phyloP scores from a whole-genome alignment of 2,329 filamentous ascomycete genomes.

The Orbilia oligospora region DNA sequence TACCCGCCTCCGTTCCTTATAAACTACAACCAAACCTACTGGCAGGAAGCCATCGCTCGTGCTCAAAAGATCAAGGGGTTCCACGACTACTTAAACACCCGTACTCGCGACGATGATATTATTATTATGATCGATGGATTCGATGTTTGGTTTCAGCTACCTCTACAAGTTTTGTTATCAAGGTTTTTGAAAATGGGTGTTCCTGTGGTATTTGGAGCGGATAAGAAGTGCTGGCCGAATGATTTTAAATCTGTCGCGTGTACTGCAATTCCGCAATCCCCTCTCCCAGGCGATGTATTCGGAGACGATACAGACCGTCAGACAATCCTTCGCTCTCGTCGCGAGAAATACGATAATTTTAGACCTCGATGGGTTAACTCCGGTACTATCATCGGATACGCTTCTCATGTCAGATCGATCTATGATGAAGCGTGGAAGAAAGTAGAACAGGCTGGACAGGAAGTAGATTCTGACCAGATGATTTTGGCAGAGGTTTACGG shows the following conservation, averaged over 20 bases:
- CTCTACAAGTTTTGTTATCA: constrained; percentile 74
- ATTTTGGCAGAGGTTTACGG: constrained; percentile 69
- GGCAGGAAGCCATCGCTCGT: constrained; percentile 46
- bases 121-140: constrained; percentile 76
- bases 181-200: constrained; percentile 74
- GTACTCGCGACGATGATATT: constrained; percentile 69
- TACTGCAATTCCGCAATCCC: constrained; percentile 67
- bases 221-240: constrained; percentile 69
- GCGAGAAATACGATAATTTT: constrained; percentile 54
- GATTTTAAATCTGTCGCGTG: constrained; percentile 67
- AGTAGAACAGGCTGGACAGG: constrained; percentile 66
- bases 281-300: constrained; percentile 66
- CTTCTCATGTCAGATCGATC: constrained; percentile 65
- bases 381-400: constrained; percentile 69
- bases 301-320: constrained; percentile 66
- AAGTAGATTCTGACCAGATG: constrained; percentile 68
- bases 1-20: constrained; percentile 58
- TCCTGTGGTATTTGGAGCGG: constrained; percentile 69
- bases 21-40: constrained; percentile 57
- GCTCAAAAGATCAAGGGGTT: constrained; percentile 59
- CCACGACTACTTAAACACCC: constrained; percentile 52
- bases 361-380: constrained; percentile 69
- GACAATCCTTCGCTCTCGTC: constrained; percentile 65
- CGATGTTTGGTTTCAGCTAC: constrained; percentile 77
- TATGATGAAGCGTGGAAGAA: constrained; percentile 65